Evolutionary conservation across 176 grass and related monocot genomes (phyloP), one percentile per base, ranked within the genome.

Genomic region (Hsuehochloa calcarea): DNA sequence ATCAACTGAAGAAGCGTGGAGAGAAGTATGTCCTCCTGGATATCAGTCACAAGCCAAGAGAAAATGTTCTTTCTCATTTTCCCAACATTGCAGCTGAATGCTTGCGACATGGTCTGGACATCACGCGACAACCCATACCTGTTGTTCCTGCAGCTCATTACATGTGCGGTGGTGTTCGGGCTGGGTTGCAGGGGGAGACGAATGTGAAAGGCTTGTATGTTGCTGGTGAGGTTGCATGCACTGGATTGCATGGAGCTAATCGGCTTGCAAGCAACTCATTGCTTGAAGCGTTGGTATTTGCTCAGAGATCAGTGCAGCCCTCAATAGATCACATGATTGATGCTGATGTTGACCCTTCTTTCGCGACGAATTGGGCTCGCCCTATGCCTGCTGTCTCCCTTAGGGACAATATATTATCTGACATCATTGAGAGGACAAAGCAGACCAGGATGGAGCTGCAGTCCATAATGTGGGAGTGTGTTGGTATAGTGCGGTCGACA

Each of bases 201-300:
- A 95, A 90, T 85, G 85, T 95, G 78, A 98, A 69, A 87, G 96
- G 96, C 59, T 62, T 98, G 35, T 95, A 93, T 78, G 91, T 98
- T 29, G 93, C 93, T 34, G 93, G 93, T 60, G 96, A 98, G 83
- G 96, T 95, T 27, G 96, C 96, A 35, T 98, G 96, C 86, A 98
- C 96, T 3, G 96, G 96, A 61, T 90, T 98, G 79, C 96, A 98
- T 9, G 96, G 96, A 20, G 96, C 96, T 26, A 98, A 95, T 81
- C 93, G 96, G 67, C 93, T 98, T 22, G 96, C 96, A 34, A 98
- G 96, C 88, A 98, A 98, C 77, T 98, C 96, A 5, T 80, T 98
- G 86, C 93, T 98, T 14, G 96, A 98, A 90, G 96, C 96, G 6
- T 82, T 98, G 79, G 96, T 98, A 35, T 98, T 98, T 64, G 96